phyloP scores from a whole-genome alignment of 2,329 filamentous ascomycete genomes.

The Scleromitrula shiraiana region DNA sequence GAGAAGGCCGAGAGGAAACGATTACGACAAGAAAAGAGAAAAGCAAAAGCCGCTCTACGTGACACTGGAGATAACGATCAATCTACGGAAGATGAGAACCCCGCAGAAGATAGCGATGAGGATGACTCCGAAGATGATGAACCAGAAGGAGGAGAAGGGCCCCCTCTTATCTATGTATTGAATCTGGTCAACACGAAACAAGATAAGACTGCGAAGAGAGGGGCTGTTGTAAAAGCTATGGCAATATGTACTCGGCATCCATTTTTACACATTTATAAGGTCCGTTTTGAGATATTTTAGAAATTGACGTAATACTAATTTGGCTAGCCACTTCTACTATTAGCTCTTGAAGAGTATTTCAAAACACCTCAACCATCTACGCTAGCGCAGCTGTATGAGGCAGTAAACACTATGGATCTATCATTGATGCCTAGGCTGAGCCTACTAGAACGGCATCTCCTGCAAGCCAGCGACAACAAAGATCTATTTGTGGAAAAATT shows the following conservation, averaged over 20 bases:
- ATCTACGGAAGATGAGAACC: conserved; percentile 35
- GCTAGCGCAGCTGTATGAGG: conserved; percentile 77
- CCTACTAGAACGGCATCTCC: conserved; percentile 71
- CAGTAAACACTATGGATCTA: conserved; percentile 94
- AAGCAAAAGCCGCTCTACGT: conserved; percentile 42
- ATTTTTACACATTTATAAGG: conserved; percentile 98
- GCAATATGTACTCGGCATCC: conserved; percentile 96
- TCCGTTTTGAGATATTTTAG: conserved; percentile 33
- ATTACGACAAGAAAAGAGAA: conserved; percentile 44
- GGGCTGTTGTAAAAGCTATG: conserved; percentile 95
- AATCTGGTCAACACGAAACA: conserved; percentile 98
- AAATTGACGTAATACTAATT: conserved; percentile 14
- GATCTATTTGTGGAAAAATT: conserved; percentile 98
- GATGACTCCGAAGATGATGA: conserved; percentile 51
- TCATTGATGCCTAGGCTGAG: conserved; percentile 85
- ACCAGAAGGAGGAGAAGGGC: conserved; percentile 67
- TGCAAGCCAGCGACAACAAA: conserved; percentile 87
- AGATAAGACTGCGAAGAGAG: conserved; percentile 86
- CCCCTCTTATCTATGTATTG: conserved; percentile 90
- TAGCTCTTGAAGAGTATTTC: conserved; percentile 96
- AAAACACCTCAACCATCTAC: conserved; percentile 85
- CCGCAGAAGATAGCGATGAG: conserved; percentile 40
- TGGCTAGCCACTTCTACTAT: conserved; percentile 67
- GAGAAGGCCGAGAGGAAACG: conserved; percentile 46
- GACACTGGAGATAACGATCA: conserved; percentile 37